A percentile compares a stretch with the other conserved stretches of the same genome.
Evolutionary conservation across 208 protist genomes (phyloP).

Genomic region (Leishmania braziliensis): DNA sequence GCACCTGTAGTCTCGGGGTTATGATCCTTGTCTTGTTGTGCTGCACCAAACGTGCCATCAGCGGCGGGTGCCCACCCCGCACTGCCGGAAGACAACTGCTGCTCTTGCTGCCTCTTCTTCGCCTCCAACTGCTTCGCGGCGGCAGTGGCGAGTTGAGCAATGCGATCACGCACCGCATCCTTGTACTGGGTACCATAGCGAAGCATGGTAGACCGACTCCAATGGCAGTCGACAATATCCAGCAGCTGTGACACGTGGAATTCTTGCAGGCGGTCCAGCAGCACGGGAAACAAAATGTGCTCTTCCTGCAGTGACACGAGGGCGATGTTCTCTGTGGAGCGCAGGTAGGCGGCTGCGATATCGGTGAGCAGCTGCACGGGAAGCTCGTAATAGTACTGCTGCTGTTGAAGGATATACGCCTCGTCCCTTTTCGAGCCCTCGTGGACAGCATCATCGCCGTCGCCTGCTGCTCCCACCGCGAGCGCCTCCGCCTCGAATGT

Average conservation of each 20-base stretch:
- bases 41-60: background rate
- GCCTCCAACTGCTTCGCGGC: conserved; percentile 24
- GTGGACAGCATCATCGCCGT: background rate
- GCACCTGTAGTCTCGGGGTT: background rate
- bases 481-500: background rate
- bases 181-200: conserved; percentile 69
- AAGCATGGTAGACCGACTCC: conserved; percentile 67
- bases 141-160: conserved; percentile 55
- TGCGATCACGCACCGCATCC: conserved; percentile 68
- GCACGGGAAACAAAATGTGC: conserved; percentile 69
- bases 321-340: conserved; percentile 43
- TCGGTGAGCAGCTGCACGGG: conserved; percentile 38
- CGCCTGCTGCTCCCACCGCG: background rate
- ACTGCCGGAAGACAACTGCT: background rate
- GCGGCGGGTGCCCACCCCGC: background rate
- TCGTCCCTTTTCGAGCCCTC: background rate
- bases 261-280: conserved; percentile 55
- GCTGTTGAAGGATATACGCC: conserved; percentile 14
- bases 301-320: conserved; percentile 72
- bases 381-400: conserved; percentile 33
- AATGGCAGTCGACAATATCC: conserved; percentile 65
- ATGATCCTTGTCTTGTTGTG: background rate
- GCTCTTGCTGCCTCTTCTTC: conserved; percentile 8
- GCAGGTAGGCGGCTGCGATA: conserved; percentile 45
- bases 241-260: conserved; percentile 58